Conservation (phyloP, 1,284 basidiomycete genomes). For the Rhodofomes roseus region DNA sequence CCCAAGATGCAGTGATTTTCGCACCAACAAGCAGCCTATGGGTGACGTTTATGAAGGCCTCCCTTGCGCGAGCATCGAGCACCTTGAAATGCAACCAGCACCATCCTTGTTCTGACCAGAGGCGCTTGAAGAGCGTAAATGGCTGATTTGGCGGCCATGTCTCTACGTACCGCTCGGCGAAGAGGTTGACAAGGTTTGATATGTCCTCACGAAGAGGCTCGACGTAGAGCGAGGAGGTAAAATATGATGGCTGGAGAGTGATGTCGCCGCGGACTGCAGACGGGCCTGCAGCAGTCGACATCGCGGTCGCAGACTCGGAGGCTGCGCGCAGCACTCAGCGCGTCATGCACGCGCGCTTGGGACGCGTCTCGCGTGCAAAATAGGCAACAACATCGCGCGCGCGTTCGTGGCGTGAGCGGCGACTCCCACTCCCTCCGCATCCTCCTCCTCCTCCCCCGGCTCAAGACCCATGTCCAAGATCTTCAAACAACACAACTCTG, state of each 20-base stretch:
- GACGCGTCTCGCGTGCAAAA: constrained; percentile 10
- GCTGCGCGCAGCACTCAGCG: not conserved
- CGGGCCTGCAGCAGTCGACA: constrained; percentile 41
- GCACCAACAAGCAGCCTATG: constrained; percentile 65
- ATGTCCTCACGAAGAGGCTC: constrained; percentile 64
- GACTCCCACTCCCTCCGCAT: not conserved
- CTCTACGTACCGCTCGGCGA: constrained; percentile 40
- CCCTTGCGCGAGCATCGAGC: constrained; percentile 59
- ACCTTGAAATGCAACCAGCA: constrained; percentile 68
- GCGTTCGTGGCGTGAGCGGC: constrained; percentile 14
- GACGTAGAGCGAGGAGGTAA: constrained; percentile 71
- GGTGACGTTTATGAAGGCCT: constrained; percentile 53
- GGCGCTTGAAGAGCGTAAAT: constrained; percentile 61
- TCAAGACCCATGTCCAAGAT: constrained; percentile 24
- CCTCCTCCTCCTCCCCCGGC: not conserved
- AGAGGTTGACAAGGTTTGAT: constrained; percentile 43
- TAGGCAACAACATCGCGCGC: constrained; percentile 19
- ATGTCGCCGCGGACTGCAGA: constrained; percentile 50
- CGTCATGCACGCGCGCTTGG: not conserved
- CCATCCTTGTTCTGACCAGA: constrained; percentile 71
- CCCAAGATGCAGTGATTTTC: constrained; percentile 11
- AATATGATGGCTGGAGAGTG: constrained; percentile 67
- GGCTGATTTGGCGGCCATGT: constrained; percentile 35
- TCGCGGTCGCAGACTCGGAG: constrained; percentile 19
- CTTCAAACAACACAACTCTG: constrained; percentile 29